Evolutionary conservation across 2,329 filamentous ascomycete genomes (phyloP).

Genomic region (Alternaria arborescens): DNA sequence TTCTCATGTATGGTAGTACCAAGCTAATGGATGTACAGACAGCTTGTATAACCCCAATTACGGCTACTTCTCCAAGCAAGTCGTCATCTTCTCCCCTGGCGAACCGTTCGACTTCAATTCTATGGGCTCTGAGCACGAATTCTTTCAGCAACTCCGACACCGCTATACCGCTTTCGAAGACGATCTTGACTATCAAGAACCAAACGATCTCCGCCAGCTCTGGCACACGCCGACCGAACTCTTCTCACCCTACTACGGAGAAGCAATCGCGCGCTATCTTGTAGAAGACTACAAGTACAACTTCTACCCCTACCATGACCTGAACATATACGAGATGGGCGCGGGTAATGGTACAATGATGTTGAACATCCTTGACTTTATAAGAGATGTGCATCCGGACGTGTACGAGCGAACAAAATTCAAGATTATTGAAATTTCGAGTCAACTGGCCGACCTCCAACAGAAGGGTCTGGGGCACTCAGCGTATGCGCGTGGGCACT

Average conservation of each 20-base stretch:
- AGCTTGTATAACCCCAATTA: slow-evolving; percentile 94
- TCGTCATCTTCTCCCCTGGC: slow-evolving; percentile 92
- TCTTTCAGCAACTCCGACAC: slow-evolving; percentile 77
- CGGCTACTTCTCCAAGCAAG: slow-evolving; percentile 95
- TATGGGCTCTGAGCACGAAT: slow-evolving; percentile 84
- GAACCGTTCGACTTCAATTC: slow-evolving; percentile 87
- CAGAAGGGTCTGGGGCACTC: slow-evolving; percentile 72
- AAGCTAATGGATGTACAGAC: slow-evolving; percentile 58
- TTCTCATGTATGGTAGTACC: neutral
- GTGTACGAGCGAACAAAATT: slow-evolving; percentile 94
- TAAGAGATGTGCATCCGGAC: slow-evolving; percentile 85
- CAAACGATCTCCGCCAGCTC: slow-evolving; percentile 82
- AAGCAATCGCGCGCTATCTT: slow-evolving; percentile 95
- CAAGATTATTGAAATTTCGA: slow-evolving; percentile 95
- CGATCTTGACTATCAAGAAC: slow-evolving; percentile 74
- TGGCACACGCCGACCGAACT: slow-evolving; percentile 99
- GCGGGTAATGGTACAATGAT: slow-evolving; percentile 97
- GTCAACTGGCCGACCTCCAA: slow-evolving; percentile 80
- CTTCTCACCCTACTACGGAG: slow-evolving; percentile 95
- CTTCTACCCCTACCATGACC: slow-evolving; percentile 92
- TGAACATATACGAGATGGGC: slow-evolving; percentile 99
- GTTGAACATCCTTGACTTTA: slow-evolving; percentile 97
- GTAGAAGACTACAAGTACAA: slow-evolving; percentile 95
- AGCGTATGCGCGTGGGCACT: slow-evolving; percentile 76
- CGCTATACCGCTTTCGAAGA: slow-evolving; percentile 94